A percentile compares a stretch with the other conserved stretches of the same genome.
phyloP scores from a whole-genome alignment of 192 early-diverging fungal genomes.

The Lobosporangium transversale region DNA sequence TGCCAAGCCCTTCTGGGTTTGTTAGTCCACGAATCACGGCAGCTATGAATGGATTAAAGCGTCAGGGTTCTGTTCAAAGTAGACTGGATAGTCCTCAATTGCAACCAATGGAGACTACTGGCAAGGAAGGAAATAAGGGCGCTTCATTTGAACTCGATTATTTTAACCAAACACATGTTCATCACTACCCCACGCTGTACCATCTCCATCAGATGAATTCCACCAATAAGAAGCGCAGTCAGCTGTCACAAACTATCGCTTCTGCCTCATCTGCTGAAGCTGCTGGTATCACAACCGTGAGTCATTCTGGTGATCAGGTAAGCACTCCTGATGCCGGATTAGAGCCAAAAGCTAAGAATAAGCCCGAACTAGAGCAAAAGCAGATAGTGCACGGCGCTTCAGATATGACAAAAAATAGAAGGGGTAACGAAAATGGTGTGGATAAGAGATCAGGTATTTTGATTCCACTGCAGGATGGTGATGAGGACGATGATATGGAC shows the following conservation, averaged over 20 bases:
- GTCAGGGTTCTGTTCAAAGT: conserved; percentile 12
- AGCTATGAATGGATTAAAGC: background rate
- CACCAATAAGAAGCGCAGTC: conserved; percentile 16
- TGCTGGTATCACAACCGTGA: background rate
- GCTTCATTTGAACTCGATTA: conserved; percentile 8
- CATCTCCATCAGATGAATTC: conserved; percentile 15
- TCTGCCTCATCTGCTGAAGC: background rate
- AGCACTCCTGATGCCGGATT: no score
- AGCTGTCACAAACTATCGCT: background rate
- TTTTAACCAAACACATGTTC: conserved; percentile 10
- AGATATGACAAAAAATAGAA: background rate
- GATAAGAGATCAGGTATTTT: conserved; percentile 12
- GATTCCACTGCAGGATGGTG: conserved; percentile 22
- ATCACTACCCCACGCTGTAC: background rate
- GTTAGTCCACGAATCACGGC: conserved; percentile 5
- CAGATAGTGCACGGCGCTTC: background rate
- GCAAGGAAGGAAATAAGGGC: background rate
- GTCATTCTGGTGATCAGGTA: background rate
- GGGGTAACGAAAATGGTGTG: background rate
- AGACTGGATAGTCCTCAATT: conserved; percentile 8
- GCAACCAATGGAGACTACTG: background rate
- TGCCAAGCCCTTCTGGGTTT: background rate
- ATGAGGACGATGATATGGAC: background rate
- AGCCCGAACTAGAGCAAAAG: background rate
- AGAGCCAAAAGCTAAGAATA: background rate